Evolutionary conservation across 1,284 basidiomycete genomes (phyloP), one percentile per base, ranked within the genome.

Genomic region (Leccinum subrobustum): DNA sequence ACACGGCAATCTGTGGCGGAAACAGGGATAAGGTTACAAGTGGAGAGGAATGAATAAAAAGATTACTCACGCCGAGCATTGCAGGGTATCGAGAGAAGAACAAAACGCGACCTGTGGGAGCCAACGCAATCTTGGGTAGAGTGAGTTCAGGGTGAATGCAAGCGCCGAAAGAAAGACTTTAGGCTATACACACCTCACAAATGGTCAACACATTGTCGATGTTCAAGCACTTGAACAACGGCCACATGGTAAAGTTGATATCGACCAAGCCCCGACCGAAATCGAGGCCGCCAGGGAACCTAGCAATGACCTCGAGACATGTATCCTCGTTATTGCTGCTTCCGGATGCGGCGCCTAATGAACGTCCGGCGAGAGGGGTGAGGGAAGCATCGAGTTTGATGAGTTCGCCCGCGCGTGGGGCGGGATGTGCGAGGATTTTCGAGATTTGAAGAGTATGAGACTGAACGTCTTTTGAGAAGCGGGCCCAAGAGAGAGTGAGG

Each of bases 161-260:
- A 51, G 53, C 48, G 48, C 33, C 52, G 29, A 47, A 57, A n/a
- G 42, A 12, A 56, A 35, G 27, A 55, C 42, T 23, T 47, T 33
- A 14, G 37, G 58, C 11, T 16, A 47, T 27, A 31, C 80, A 50
- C 67, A 91, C 92, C 83, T 98, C 96, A 72, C 94, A 94, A 61
- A 95, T 91, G 27, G 92, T 95, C 60, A 98, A 77, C 63, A 98
- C 92, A 70, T 97, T 95, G 73, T 97, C 96, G 61, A 98, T 85
- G 68, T 95, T 95, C 61, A 98, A 77, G 64, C 91, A 92, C 73
- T 96, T 93, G 84, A 98, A 98, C 58, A 98, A 73, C 0, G 96
- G 96, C 95, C 95, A 98, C 86, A 97, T 93, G 54, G 95, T 94
- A 72, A 96, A 96, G 74, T 93, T 93, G 68, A 92, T 90, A 67